Evolutionary conservation across 2,329 filamentous ascomycete genomes (phyloP).

Genomic region (Fusarium guadeloupense): DNA sequence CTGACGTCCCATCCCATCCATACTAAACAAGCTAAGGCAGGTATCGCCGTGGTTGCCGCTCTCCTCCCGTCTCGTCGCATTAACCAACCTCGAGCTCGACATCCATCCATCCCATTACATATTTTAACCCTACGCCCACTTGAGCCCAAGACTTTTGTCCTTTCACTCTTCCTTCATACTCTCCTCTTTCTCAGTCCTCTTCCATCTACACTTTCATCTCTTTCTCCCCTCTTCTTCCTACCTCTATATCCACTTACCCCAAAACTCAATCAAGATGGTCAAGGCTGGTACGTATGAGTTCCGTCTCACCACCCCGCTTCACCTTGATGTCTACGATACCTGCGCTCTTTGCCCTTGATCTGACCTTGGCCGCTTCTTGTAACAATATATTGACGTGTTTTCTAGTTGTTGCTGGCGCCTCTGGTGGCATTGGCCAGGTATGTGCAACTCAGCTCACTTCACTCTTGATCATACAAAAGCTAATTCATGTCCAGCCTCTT

Average conservation of each 20-base stretch:
- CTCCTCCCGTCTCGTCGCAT: constrained; percentile 18
- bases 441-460: constrained; percentile 39
- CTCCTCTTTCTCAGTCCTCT: neutral
- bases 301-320: constrained; percentile 39
- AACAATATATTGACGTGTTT: constrained; percentile 16
- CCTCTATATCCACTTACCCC: constrained; percentile 19
- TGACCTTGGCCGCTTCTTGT: neutral
- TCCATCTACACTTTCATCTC: constrained; percentile 7
- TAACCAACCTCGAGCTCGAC: constrained; percentile 27
- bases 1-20: neutral
- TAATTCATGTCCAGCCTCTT: constrained; percentile 71
- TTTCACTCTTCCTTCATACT: constrained; percentile 13
- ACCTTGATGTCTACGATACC: constrained; percentile 1
- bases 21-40: constrained; percentile 10
- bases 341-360: neutral
- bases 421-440: constrained; percentile 98
- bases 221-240: constrained; percentile 1
- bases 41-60: constrained; percentile 28
- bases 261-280: constrained; percentile 59
- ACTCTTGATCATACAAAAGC: constrained; percentile 19
- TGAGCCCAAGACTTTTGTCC: constrained; percentile 9
- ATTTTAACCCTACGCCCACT: constrained; percentile 39
- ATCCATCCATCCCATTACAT: constrained; percentile 29
- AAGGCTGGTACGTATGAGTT: constrained; percentile 64
- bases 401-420: constrained; percentile 87